Percentiles rank a stretch among this genome's conserved stretches.
phyloP scores from a whole-genome alignment of 257 asterid species.

The Jaltomata sinuosa region DNA sequence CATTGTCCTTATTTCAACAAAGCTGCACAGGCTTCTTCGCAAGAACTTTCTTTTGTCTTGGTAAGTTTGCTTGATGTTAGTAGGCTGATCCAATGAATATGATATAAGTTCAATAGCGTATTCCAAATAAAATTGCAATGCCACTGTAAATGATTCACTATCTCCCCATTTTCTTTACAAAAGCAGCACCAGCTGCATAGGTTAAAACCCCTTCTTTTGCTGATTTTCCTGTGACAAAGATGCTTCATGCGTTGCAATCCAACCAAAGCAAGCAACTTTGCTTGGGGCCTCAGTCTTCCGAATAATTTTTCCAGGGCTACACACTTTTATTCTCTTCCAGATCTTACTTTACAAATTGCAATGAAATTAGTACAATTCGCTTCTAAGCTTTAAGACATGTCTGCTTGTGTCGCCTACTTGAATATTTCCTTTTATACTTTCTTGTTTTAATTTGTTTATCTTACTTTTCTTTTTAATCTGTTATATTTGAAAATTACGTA shows the following conservation, averaged over 20 bases:
- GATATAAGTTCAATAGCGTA: background rate
- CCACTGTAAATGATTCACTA: background rate
- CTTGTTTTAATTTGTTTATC: no score
- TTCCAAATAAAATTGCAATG: background rate
- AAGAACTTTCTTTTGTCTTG: no score
- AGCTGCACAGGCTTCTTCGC: no score
- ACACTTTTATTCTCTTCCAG: background rate
- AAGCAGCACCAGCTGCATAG: background rate
- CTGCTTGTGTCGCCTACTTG: no score
- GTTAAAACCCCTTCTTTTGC: background rate
- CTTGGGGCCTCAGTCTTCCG: background rate
- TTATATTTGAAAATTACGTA: no score
- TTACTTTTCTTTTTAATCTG: no score
- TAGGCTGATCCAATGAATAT: background rate
- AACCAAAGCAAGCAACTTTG: background rate
- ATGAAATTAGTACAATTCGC: background rate
- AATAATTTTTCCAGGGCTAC: background rate
- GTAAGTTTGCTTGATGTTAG: background rate
- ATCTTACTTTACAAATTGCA: background rate
- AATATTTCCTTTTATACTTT: no score
- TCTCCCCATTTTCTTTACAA: background rate
- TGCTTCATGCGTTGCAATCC: background rate
- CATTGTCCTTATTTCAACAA: no score
- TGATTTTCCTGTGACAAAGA: background rate
- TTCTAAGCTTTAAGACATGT: background rate